These are phyloP conservation scores for Suillus hirtellus DNA, from an alignment of 768 basidiomycete genomes.

Conservation along the genomic window DNA sequence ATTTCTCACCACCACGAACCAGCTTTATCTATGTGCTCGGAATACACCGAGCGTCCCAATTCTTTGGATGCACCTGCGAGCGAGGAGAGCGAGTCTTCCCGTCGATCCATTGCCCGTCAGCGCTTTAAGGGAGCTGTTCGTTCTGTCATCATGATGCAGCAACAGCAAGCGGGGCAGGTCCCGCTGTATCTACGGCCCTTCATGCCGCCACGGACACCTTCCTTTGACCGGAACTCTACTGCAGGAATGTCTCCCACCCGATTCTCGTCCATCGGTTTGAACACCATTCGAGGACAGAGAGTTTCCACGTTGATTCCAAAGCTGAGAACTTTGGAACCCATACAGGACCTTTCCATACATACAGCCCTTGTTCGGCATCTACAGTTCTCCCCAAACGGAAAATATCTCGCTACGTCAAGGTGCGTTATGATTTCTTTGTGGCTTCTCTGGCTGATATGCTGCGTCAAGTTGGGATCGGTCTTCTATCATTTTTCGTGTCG, in stretches of 20 bases:
- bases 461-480: slow-evolving; percentile 49
- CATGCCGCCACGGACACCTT: slow-evolving; percentile 31
- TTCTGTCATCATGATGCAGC: slow-evolving; percentile 46
- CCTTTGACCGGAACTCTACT: slow-evolving; percentile 31
- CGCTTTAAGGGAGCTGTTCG: slow-evolving; percentile 47
- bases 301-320: slow-evolving; percentile 43
- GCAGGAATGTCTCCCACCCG: slow-evolving; percentile 33
- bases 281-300: slow-evolving; percentile 41
- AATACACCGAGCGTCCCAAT: slow-evolving; percentile 27
- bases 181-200: slow-evolving; percentile 25
- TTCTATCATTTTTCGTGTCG: slow-evolving; percentile 49
- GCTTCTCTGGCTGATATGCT: slow-evolving; percentile 12
- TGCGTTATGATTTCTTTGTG: slow-evolving; percentile 20
- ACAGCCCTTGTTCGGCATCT: slow-evolving; percentile 53
- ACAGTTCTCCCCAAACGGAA: slow-evolving; percentile 57
- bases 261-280: slow-evolving; percentile 33
- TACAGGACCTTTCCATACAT: slow-evolving; percentile 46
- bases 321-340: slow-evolving; percentile 39
- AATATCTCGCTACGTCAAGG: slow-evolving; percentile 55
- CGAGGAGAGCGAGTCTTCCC: slow-evolving; percentile 28
- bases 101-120: slow-evolving; percentile 31
- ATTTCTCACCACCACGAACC: slow-evolving; percentile 17
- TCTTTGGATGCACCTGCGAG: slow-evolving; percentile 26
- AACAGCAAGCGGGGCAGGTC: not conserved
- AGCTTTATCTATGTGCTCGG: slow-evolving; percentile 28